Evolutionary conservation across 2,329 filamentous ascomycete species (phyloP).

Genomic region (Cercospora beticola): DNA sequence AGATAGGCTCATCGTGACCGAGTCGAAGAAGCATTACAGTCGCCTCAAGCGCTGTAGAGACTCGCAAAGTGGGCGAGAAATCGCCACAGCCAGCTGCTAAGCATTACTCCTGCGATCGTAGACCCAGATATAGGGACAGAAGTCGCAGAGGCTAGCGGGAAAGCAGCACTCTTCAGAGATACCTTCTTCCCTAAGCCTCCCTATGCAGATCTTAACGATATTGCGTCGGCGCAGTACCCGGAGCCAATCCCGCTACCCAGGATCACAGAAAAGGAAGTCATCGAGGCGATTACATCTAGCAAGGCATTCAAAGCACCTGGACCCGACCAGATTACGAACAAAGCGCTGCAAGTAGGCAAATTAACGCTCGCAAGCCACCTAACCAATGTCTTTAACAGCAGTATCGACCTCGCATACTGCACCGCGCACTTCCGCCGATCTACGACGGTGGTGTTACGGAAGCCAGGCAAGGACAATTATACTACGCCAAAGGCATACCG

Average conservation of each 20-base stretch:
- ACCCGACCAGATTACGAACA: not conserved
- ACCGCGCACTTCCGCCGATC: not conserved
- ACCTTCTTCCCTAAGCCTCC: not conserved
- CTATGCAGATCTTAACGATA: not conserved
- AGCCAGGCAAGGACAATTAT: not conserved
- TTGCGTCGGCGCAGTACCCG: not conserved
- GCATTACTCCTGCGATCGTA: not conserved
- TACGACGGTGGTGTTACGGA: not conserved
- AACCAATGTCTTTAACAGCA: not conserved
- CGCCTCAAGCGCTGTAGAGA: not conserved
- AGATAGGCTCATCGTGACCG: not conserved
- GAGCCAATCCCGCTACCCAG: not conserved
- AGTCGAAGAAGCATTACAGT: conserved; percentile 4
- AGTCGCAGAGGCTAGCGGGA: not conserved
- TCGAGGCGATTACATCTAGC: not conserved
- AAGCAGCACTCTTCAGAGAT: not conserved
- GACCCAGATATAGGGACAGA: not conserved
- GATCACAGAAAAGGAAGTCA: not conserved
- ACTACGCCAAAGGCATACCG: not conserved
- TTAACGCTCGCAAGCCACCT: not conserved
- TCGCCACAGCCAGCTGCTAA: not conserved
- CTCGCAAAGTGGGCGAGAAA: conserved; percentile 1
- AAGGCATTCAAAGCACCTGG: conserved; percentile 1
- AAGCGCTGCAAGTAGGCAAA: not conserved
- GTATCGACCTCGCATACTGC: not conserved